Evolutionary conservation across 2,329 filamentous ascomycete species (phyloP).

Genomic region (Fusarium goolgardi): DNA sequence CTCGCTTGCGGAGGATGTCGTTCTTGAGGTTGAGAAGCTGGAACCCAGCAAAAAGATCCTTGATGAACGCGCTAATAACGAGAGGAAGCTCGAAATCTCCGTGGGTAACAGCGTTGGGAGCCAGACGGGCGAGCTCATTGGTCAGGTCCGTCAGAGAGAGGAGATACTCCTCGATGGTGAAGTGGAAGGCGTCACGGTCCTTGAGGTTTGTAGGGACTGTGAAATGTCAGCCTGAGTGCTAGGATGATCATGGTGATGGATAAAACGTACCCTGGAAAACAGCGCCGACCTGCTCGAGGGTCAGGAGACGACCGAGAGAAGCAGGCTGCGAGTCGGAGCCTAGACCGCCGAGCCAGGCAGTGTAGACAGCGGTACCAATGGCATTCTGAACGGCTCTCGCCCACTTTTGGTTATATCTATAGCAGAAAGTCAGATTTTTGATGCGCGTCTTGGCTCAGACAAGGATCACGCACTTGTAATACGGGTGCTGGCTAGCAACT

Average conservation of each 20-base stretch:
- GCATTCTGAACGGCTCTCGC: conserved; percentile 84
- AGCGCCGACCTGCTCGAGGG: conserved; percentile 86
- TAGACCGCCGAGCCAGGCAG: conserved; percentile 84
- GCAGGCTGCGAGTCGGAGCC: conserved; percentile 61
- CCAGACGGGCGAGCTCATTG: conserved; percentile 89
- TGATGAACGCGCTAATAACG: conserved; percentile 90
- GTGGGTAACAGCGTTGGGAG: conserved; percentile 90
- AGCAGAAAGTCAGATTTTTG: conserved; percentile 13
- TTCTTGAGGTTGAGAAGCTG: conserved; percentile 98
- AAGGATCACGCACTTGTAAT: conserved; percentile 80
- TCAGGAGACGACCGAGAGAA: conserved; percentile 76
- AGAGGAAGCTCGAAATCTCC: conserved; percentile 88
- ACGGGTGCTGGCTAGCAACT: conserved; percentile 86
- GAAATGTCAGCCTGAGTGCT: neutral
- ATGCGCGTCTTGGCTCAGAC: neutral
- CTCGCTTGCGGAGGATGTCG: conserved; percentile 85
- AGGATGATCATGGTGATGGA: neutral
- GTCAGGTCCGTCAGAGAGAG: conserved; percentile 87
- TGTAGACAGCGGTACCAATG: conserved; percentile 67
- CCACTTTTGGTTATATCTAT: conserved; percentile 86
- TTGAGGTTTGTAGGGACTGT: conserved; percentile 91
- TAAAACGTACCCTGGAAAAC: conserved; percentile 74
- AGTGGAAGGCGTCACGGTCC: conserved; percentile 88
- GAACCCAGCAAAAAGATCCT: conserved; percentile 95
- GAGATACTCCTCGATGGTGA: conserved; percentile 97